Base-by-base conservation (phyloP, 2,329 filamentous ascomycete species). In the Byssochlamys sp. region DNA sequence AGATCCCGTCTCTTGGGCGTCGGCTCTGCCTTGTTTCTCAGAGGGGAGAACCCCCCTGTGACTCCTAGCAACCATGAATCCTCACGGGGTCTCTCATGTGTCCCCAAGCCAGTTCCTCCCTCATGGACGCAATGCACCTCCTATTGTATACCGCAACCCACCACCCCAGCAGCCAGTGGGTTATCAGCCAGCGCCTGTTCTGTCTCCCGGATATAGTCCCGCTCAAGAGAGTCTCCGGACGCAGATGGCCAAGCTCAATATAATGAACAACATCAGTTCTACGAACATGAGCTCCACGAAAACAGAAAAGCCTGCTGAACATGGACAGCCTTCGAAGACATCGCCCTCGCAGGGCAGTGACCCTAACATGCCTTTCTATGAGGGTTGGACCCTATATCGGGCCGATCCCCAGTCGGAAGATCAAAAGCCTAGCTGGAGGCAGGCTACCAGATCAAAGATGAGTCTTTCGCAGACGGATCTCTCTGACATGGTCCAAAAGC, bases 311-410 rank as follows among this genome's bases (percentile, higher is more conserved):
- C 25, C 55, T 14, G 25, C 19, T 14, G 27, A 25, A 33, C 28
- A 53, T 45, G 11, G 52, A 28, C 25, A 60, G 52, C 24, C n/a
- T 27, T 12, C 54, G 54, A 50, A 57, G 58, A 31, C 49, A 11
- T 11, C 50, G 28, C 51, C 49, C 9, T 52, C 24, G 2, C 31
- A 45, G 19, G 60, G 64, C 25, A 25, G 58, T 12, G 57, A 59
- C 27, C 52, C 62, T 12, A 58, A 58, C 19, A 27, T 57, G 6
- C 60, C 61, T 3, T 53, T 60, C 14, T 69, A 70, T 25, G 70
- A 71, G 56, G 71, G 72, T 2, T 75, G 68, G 59, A 71, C 66
- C n/a, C 68, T 74, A 53, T 67, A 65, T 62, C 69, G 69, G 55
- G 71, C 69, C 14, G 64, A 68, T 12, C 61, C 67, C 10, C 52